phyloP scores from a whole-genome alignment of 2,329 filamentous ascomycete species.

The Aspergillus cejpii region DNA sequence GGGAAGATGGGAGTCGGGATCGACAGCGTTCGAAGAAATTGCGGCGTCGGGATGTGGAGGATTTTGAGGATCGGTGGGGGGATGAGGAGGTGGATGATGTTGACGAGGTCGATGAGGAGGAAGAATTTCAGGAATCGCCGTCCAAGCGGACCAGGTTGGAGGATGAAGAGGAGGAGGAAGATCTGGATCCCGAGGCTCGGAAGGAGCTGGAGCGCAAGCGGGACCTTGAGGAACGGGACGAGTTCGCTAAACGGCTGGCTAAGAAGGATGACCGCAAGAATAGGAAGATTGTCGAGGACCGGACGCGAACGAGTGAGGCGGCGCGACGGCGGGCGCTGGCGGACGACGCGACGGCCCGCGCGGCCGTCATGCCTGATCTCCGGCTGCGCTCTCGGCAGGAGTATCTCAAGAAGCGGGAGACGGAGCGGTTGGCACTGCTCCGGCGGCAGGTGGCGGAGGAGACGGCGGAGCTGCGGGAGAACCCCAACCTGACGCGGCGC shows the following conservation, averaged over 20 bases:
- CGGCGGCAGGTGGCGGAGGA: constrained; percentile 88
- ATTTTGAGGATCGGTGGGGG: constrained; percentile 74
- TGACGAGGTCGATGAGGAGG: constrained; percentile 42
- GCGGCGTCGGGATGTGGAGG: constrained; percentile 45
- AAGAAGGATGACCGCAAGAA: constrained; percentile 64
- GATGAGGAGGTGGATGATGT: constrained; percentile 56
- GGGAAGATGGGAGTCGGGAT: constrained; percentile 33
- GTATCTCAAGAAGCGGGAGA: constrained; percentile 87
- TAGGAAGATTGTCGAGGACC: constrained; percentile 61
- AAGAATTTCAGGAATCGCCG: constrained; percentile 59
- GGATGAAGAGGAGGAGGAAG: constrained; percentile 38
- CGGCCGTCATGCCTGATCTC: constrained; percentile 70
- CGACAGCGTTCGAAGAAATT: constrained; percentile 47
- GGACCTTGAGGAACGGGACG: constrained; percentile 69
- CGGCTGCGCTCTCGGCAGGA: constrained; percentile 80
- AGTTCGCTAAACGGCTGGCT: constrained; percentile 68
- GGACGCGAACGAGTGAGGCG: constrained; percentile 52
- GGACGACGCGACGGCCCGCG: constrained; percentile 60
- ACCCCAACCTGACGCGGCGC: constrained; percentile 63
- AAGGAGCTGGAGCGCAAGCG: constrained; percentile 54
- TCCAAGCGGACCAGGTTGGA: constrained; percentile 62
- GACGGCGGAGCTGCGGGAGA: constrained; percentile 68
- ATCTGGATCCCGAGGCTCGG: constrained; percentile 55
- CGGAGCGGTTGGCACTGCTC: constrained; percentile 76
- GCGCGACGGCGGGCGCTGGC: constrained; percentile 57